Conservation (phyloP, 768 basidiomycete species). For the Agrocybe pediades region DNA sequence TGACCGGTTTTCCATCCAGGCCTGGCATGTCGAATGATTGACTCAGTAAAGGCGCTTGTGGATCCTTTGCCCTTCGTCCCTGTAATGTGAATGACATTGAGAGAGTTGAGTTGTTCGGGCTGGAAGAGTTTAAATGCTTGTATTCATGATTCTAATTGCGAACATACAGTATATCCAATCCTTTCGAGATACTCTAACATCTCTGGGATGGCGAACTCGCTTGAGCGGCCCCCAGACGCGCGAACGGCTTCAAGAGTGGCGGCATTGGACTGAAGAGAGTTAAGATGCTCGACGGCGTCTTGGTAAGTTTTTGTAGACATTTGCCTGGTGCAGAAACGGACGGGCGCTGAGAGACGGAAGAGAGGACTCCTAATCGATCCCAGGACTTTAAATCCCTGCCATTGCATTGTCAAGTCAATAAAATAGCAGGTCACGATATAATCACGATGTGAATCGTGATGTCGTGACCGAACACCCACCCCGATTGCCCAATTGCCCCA, state of each 20-base stretch:
- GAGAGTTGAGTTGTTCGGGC: constrained; percentile 79
- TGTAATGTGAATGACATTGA: constrained; percentile 96
- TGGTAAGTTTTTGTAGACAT: constrained; percentile 72
- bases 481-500: no score
- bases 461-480: background rate
- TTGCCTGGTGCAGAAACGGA: constrained; percentile 16
- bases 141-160: background rate
- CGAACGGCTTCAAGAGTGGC: constrained; percentile 86
- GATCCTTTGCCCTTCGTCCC: constrained; percentile 99
- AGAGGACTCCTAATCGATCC: constrained; percentile 27
- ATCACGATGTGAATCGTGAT: constrained; percentile 4
- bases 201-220: constrained; percentile 75
- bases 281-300: constrained; percentile 73
- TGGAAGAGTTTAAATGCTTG: constrained; percentile 32
- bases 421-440: constrained; percentile 1
- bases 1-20: constrained; percentile 83
- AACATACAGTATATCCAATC: constrained; percentile 81
- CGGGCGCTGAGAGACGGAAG: constrained; percentile 11
- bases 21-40: constrained; percentile 73
- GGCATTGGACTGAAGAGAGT: constrained; percentile 89
- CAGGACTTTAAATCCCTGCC: constrained; percentile 21
- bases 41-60: constrained; percentile 90
- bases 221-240: constrained; percentile 64
- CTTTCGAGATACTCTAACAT: constrained; percentile 88
- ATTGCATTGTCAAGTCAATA: constrained; percentile 22